Conservation (phyloP, 2,329 filamentous ascomycete genomes). For the Metarhizium humberi region DNA sequence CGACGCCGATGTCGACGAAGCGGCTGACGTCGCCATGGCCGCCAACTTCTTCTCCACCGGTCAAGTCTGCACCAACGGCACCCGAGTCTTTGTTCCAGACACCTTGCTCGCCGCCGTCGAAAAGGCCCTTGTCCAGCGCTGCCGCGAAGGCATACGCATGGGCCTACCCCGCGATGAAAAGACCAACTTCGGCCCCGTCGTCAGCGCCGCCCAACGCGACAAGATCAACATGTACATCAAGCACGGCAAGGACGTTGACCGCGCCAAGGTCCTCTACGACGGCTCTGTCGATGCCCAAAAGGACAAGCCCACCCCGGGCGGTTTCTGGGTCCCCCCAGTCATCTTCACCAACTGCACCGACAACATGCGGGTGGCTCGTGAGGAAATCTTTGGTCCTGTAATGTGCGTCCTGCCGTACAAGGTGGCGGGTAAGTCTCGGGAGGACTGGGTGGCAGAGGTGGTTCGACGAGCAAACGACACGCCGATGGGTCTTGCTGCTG, state of each 20-base stretch:
- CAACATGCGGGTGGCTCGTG: slow-evolving; percentile 65
- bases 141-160: slow-evolving; percentile 59
- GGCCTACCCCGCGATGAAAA: slow-evolving; percentile 61
- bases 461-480: slow-evolving; percentile 68
- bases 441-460: slow-evolving; percentile 51
- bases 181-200: slow-evolving; percentile 80
- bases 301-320: slow-evolving; percentile 42
- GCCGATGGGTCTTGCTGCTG: slow-evolving; percentile 69
- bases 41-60: slow-evolving; percentile 89
- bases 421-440: slow-evolving; percentile 23
- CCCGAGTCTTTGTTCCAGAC: slow-evolving; percentile 71
- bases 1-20: slow-evolving; percentile 67
- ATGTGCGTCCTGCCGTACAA: slow-evolving; percentile 72
- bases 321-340: slow-evolving; percentile 80
- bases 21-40: slow-evolving; percentile 87
- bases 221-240: slow-evolving; percentile 73
- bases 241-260: slow-evolving; percentile 64
- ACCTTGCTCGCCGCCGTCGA: slow-evolving; percentile 61
- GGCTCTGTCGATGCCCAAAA: slow-evolving; percentile 48
- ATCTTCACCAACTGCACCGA: slow-evolving; percentile 83
- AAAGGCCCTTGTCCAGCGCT: slow-evolving; percentile 43
- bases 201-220: slow-evolving; percentile 62
- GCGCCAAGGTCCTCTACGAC: slow-evolving; percentile 64
- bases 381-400: slow-evolving; percentile 87
- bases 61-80: slow-evolving; percentile 90